phyloP scores from a whole-genome alignment of 83 land plant species.

The Thuja plicata region DNA sequence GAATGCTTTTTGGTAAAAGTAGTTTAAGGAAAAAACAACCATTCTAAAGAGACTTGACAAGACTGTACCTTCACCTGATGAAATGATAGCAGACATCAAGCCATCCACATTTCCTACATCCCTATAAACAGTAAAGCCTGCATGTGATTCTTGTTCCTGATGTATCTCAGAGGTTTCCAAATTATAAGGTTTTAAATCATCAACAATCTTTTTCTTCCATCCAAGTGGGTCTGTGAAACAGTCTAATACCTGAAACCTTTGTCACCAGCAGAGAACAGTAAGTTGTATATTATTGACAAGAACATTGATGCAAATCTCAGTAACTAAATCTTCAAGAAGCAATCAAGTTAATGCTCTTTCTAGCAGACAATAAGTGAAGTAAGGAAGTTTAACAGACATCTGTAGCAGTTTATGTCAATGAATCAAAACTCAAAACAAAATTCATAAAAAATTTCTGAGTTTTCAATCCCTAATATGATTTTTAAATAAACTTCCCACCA shows the following conservation, averaged over 20 bases:
- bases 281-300: not conserved
- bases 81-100: slow-evolving; percentile 34
- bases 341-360: not conserved
- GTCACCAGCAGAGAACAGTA: slow-evolving; percentile 2
- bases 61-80: slow-evolving; percentile 48
- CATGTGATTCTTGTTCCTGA: not conserved
- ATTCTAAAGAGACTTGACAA: slow-evolving; percentile 4
- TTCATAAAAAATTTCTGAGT: not conserved
- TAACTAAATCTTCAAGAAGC: slow-evolving; percentile 4
- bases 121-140: slow-evolving; percentile 15
- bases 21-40: not conserved
- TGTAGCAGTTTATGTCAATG: not conserved
- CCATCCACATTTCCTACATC: slow-evolving; percentile 39
- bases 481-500: not conserved
- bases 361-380: not conserved
- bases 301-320: not conserved
- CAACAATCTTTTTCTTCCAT: slow-evolving; percentile 47
- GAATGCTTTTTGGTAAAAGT: not conserved
- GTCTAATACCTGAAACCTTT: slow-evolving; percentile 71
- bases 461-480: not conserved
- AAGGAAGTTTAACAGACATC: not conserved
- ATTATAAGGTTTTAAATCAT: slow-evolving; percentile 7
- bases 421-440: not conserved
- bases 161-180: slow-evolving; percentile 11
- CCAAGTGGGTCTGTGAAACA: slow-evolving; percentile 87